Evolutionary conservation across 768 basidiomycete genomes (phyloP).

Genomic region (Kwoniella pini): DNA sequence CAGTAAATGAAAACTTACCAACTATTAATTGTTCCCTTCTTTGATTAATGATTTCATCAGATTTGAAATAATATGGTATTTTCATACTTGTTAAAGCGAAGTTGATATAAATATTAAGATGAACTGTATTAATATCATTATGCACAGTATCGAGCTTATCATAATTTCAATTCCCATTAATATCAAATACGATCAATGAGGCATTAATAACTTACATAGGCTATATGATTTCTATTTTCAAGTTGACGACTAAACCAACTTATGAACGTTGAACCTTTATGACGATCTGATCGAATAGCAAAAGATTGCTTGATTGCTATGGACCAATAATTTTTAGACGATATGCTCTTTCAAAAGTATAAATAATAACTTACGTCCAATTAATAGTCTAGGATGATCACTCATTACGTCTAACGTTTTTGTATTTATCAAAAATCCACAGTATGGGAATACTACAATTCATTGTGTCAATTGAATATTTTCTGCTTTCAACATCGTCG

Average conservation of each 20-base stretch:
- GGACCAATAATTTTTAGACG: not conserved
- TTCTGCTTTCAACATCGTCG: not conserved
- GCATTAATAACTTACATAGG: slow-evolving; percentile 59
- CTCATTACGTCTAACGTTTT: slow-evolving; percentile 71
- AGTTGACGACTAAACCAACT: slow-evolving; percentile 57
- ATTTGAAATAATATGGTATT: slow-evolving; percentile 74
- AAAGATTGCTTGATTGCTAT: slow-evolving; percentile 51
- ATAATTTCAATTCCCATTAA: not conserved
- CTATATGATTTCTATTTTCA: slow-evolving; percentile 72
- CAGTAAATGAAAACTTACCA: slow-evolving; percentile 23
- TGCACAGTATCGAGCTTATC: slow-evolving; percentile 65
- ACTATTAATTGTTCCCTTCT: slow-evolving; percentile 13
- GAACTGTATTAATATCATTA: slow-evolving; percentile 65
- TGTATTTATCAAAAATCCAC: slow-evolving; percentile 80
- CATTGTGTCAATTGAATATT: not conserved
- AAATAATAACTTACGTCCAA: slow-evolving; percentile 65
- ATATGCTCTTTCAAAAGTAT: no score
- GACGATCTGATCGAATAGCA: slow-evolving; percentile 32
- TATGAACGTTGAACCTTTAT: slow-evolving; percentile 32
- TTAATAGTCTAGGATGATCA: slow-evolving; percentile 72
- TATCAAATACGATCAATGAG: not conserved
- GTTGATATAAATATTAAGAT: slow-evolving; percentile 83
- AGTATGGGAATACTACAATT: slow-evolving; percentile 87
- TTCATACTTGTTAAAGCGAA: slow-evolving; percentile 80
- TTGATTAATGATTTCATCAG: not conserved